Conservation (phyloP, 805 yeast genomes). For the Diddensiella caesifluorescens region DNA sequence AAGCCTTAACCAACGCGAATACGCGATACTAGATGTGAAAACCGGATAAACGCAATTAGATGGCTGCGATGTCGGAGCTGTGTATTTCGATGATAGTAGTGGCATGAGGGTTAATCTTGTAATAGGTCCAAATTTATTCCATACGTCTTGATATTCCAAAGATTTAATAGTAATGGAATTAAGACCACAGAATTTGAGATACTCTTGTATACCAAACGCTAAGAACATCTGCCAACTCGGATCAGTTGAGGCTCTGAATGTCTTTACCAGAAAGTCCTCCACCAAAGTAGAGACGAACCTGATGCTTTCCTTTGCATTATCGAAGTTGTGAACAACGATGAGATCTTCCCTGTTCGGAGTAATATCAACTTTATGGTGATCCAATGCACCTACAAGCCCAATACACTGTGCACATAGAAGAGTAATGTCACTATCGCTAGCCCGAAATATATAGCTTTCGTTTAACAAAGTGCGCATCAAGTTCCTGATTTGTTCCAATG, state of each 20-base stretch:
- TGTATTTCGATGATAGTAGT: constrained; percentile 64
- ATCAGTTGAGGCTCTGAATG: constrained; percentile 85
- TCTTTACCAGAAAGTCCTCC: constrained; percentile 66
- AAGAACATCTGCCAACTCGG: constrained; percentile 78
- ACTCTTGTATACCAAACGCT: constrained; percentile 87
- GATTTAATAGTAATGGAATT: constrained; percentile 20
- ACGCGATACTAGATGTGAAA: constrained; percentile 37
- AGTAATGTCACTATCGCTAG: constrained; percentile 38
- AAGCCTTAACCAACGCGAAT: constrained; percentile 66
- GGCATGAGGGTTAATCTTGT: constrained; percentile 74
- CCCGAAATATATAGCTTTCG: constrained; percentile 25
- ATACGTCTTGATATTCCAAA: constrained; percentile 33
- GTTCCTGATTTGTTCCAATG: constrained; percentile 11
- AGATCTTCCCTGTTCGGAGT: constrained; percentile 38
- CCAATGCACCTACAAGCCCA: constrained; percentile 73
- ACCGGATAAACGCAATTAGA: constrained; percentile 58
- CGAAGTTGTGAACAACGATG: constrained; percentile 57
- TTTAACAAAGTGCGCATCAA: constrained; percentile 27
- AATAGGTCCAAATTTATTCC: constrained; percentile 60
- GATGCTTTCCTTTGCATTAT: constrained; percentile 54
- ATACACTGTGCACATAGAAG: constrained; percentile 62
- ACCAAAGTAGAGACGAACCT: constrained; percentile 60
- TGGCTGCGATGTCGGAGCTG: constrained; percentile 45
- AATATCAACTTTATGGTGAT: constrained; percentile 50
- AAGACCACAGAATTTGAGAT: constrained; percentile 57